These are phyloP conservation scores for Macadamia tetraphylla DNA, from an alignment of 164 flowering plant species.

Conservation along the genomic window DNA sequence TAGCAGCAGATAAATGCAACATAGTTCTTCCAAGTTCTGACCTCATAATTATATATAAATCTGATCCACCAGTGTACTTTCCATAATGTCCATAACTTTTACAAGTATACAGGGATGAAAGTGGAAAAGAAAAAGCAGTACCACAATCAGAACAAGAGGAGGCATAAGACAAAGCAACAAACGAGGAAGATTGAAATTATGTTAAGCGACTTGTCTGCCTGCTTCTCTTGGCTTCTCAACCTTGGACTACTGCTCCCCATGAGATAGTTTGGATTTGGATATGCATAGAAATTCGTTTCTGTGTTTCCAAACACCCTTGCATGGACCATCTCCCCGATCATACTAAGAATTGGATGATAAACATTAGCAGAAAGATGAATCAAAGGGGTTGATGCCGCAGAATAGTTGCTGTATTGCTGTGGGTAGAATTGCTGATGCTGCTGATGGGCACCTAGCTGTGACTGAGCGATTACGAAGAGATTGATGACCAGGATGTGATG, in stretches of 20 bases:
- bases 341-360: constrained; percentile 33
- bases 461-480: constrained; percentile 14
- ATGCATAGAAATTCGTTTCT: constrained; percentile 21
- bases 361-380: constrained; percentile 20
- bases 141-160: constrained; percentile 36
- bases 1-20: no score
- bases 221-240: constrained; percentile 36
- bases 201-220: constrained; percentile 36
- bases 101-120: constrained; percentile 5
- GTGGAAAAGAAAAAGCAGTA: background rate
- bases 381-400: constrained; percentile 11
- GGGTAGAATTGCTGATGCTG: constrained; percentile 14
- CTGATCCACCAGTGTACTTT: no score
- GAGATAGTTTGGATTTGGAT: constrained; percentile 23
- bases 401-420: constrained; percentile 16
- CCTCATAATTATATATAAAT: no score
- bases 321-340: constrained; percentile 53
- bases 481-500: constrained; percentile 13
- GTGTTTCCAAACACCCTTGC: constrained; percentile 45
- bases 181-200: constrained; percentile 45
- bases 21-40: no score
- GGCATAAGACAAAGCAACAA: constrained; percentile 46
- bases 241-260: constrained; percentile 22
- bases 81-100: background rate
- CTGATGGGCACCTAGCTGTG: constrained; percentile 16